Evolutionary conservation across 768 basidiomycete genomes (phyloP).

Genomic region (Coprinellus micaceus): DNA sequence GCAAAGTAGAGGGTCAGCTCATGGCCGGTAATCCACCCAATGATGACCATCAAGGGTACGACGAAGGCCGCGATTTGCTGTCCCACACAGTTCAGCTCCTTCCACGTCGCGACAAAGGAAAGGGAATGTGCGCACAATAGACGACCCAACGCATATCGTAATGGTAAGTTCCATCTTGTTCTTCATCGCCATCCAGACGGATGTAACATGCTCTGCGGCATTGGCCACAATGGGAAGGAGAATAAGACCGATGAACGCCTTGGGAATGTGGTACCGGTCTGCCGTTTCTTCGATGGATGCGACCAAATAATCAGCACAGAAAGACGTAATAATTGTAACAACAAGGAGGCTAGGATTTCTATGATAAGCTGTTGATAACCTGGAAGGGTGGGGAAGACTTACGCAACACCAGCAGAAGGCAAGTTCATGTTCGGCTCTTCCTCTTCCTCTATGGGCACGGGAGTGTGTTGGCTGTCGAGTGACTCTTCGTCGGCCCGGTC

Average conservation of each 20-base stretch:
- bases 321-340: constrained; percentile 78
- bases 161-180: constrained; percentile 63
- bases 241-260: constrained; percentile 82
- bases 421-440: constrained; percentile 65
- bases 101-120: background rate
- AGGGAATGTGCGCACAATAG: constrained; percentile 62
- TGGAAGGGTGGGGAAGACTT: constrained; percentile 20
- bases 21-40: constrained; percentile 80
- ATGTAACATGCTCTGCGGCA: constrained; percentile 81
- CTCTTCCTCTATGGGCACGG: constrained; percentile 23
- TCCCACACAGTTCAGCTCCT: background rate
- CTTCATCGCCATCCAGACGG: constrained; percentile 88
- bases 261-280: constrained; percentile 73
- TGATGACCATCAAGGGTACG: constrained; percentile 80
- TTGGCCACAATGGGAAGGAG: constrained; percentile 87
- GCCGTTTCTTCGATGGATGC: constrained; percentile 92
- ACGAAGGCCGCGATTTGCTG: constrained; percentile 88
- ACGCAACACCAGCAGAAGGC: constrained; percentile 58
- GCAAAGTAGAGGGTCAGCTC: constrained; percentile 79
- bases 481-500: background rate
- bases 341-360: constrained; percentile 48
- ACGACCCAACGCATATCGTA: constrained; percentile 75
- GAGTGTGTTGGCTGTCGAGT: background rate
- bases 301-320: constrained; percentile 88
- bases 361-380: constrained; percentile 5